phyloP scores from a whole-genome alignment of 345 rosid genomes.

The Eucalyptus marginata region DNA sequence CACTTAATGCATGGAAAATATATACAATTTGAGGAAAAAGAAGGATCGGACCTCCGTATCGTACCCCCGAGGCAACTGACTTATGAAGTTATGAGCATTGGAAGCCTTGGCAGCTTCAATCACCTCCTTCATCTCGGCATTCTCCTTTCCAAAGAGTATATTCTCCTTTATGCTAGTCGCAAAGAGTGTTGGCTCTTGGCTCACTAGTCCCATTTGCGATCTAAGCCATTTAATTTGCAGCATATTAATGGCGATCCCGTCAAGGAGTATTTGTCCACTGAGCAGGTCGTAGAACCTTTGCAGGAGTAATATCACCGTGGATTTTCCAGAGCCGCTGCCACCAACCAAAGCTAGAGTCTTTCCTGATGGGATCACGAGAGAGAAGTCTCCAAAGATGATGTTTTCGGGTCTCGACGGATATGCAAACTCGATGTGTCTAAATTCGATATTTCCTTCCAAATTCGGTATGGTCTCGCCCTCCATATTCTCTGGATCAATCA shows the following conservation, averaged over 20 bases:
- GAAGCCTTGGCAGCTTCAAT: constrained; percentile 55
- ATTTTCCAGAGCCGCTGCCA: constrained; percentile 80
- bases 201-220: constrained; percentile 70
- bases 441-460: constrained; percentile 51
- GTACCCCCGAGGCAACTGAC: constrained; percentile 47
- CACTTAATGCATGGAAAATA: no score
- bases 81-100: constrained; percentile 58
- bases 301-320: constrained; percentile 61
- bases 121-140: constrained; percentile 36
- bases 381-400: constrained; percentile 39
- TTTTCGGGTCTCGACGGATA: constrained; percentile 76
- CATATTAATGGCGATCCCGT: constrained; percentile 39
- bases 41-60: constrained; percentile 50
- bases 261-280: constrained; percentile 54
- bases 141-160: constrained; percentile 66
- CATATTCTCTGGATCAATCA: constrained; percentile 45
- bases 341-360: constrained; percentile 78
- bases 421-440: constrained; percentile 43
- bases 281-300: constrained; percentile 76
- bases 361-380: constrained; percentile 49
- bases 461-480: constrained; percentile 37
- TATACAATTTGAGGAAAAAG: not conserved
- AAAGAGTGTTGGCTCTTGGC: constrained; percentile 69
- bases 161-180: constrained; percentile 67
- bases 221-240: constrained; percentile 79